Base-by-base conservation (phyloP, 1,284 basidiomycete species). In the Trametes sp. region DNA sequence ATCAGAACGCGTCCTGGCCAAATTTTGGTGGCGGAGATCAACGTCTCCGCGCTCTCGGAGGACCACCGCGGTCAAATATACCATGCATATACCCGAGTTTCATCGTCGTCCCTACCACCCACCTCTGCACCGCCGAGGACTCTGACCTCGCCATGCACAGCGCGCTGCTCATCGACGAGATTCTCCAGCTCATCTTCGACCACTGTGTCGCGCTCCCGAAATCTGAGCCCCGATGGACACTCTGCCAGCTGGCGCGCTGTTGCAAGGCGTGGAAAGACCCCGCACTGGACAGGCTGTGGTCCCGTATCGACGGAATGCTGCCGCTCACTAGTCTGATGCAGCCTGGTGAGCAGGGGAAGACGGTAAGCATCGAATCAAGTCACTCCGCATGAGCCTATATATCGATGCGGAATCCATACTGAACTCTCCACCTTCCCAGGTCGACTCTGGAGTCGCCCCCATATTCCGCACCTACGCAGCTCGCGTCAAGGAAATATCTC, bases 261-360 rank as follows among this genome's bases (percentile, higher is more conserved):
- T 88, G 86, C 70, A 77, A 72, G 66, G 78, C 84, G 26, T 88
- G 85, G 86, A 81, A 77, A 59, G 82, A 84, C 41, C 85, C 85
- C 28, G 84, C 84, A n/a, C 68, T 87, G 38, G 84, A 88, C 68
- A 71, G 76, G 49, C 68, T 87, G 24, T 87, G 87, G 86, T 70
- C 71, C 57, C 77, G 76, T 52, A 73, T 88, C 31, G 70, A 76
- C 31, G 82, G 81, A 28, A 69, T 80, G n/a, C 69, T 70, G 21
- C 85, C 86, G 26, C 71, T 88, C 24, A 64, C 86, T 5, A 70
- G 74, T 50, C 74, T 88, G 31, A 74, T 85, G 28, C 78, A 81
- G 11, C 44, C 33, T n/a, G 14, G 2, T 10, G 52, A 45, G 26
- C 13, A 57, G 1, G 21, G 45, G 41, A 29, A 36, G 7, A 24